Base-by-base conservation (phyloP, 2,329 filamentous ascomycete species). In the Cladorrhinum sp. region DNA sequence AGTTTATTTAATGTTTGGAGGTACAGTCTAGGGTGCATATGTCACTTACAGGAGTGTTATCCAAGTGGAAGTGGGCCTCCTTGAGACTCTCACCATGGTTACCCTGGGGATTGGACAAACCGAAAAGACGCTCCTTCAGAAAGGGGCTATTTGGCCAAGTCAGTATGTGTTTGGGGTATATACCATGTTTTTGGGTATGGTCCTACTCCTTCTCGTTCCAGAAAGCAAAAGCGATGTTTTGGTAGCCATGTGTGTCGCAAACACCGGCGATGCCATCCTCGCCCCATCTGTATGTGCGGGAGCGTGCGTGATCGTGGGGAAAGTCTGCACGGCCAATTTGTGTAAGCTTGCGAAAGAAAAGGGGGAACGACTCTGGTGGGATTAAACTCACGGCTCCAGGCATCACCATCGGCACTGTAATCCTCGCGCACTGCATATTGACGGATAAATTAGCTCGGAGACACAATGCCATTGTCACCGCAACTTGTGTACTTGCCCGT, bases 71-170 rank as follows among this genome's bases (percentile, higher is more conserved):
- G 77, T 98, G 92, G 58, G 90, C 91, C 78, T 98, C 93, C 76
- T 97, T 98, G 80, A 98, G 83, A 73, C 92, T 96, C 78, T 98
- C 95, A 65, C 95, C 95, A 78, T 98, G 95, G 72, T 97, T 97
- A 67, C 93, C 93, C 77, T 98, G 92, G 2, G 93, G 93, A 73
- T 98, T 98, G 55, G 93, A 96, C 58, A 98, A 81, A 58, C 93
- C 93, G 72, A 97, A 98, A 3, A 98, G 84, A 65, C 95, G 88
- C 76, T 98, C 95, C 76, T 98, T 98, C 69, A 98, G 81, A 73
- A 93, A 96, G 59, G 92, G 89, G 74, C 92, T 96, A 67, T 20
- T 20, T n/a, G n/a, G n/a, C 3, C 23, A 51, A 56, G 72, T 85
- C 73, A 85, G 79, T 62, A 61, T 45, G 2, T n/a, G 45, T 29